Evolutionary conservation across 208 protist species (phyloP), one percentile per base, ranked within the genome.

Genomic region (Crithidia bombi): DNA sequence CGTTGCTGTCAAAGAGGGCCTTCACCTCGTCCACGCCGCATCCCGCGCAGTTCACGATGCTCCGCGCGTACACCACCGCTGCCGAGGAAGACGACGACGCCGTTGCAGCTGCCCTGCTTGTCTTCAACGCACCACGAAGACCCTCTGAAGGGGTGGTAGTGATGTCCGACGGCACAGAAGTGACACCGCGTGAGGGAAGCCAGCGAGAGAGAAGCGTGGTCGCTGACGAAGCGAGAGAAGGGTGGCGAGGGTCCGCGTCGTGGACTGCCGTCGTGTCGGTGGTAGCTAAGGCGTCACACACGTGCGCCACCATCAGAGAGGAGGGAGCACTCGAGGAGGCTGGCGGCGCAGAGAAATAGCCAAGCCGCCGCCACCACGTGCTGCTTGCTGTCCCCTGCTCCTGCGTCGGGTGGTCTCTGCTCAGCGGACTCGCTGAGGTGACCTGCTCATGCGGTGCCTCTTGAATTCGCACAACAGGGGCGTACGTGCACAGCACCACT

Each of bases 11-110:
- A 28, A 85, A 68, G 55, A 87, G 63, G 23, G 63, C 49, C 43
- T 75, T 80, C 21, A 93, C 85, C 21, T 81, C 67, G 59, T 93
- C 88, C 0, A 67, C 86, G 79, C 81, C 80, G 52, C 78, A 71
- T 19, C 89, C 91, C 0, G 78, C 49, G 73, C 91, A 96, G 75
- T 91, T 93, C 7, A 92, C 65, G 5, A 96, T 78, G 56, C 72
- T 72, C 12, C 87, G 81, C 26, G 87, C 74, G 69, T 79, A 81
- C 5, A 94, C 61, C 3, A 32, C 51, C 0, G 73, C 21, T n/a
- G n/a, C n/a, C n/a, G n/a, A n/a, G 36, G n/a, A 43, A 21, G 57
- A 7, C 3, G 36, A 21, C 1, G 50, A 0, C 54, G 54, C 9
- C 30, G 32, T 25, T 3, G 52, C n/a, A 9, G 33, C 23, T 28